Conservation (phyloP, 768 basidiomycete genomes). For the Filobasidium floriforme region DNA sequence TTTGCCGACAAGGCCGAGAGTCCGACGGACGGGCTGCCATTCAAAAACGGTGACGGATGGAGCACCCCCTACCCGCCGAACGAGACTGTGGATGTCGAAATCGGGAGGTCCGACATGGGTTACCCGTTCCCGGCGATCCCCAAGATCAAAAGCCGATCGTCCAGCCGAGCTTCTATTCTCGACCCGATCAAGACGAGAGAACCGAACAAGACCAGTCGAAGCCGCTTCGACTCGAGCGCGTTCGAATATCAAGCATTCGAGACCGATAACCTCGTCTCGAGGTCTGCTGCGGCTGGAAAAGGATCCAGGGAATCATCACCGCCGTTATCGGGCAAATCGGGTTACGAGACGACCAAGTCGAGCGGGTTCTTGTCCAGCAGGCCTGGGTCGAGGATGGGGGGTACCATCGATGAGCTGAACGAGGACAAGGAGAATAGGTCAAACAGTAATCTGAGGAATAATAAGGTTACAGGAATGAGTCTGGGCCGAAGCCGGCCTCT, state of each 20-base stretch:
- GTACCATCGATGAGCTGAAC: neutral
- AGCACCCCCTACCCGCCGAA: constrained; percentile 9
- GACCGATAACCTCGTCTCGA: neutral
- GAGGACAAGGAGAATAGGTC: constrained; percentile 3
- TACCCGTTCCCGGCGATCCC: constrained; percentile 13
- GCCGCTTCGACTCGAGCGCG: constrained; percentile 11
- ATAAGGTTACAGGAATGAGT: neutral
- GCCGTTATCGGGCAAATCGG: neutral
- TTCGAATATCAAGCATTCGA: constrained; percentile 22
- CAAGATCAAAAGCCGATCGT: constrained; percentile 5
- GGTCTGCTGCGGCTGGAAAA: neutral
- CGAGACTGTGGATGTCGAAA: neutral
- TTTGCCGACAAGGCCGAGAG: neutral
- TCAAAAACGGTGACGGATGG: constrained; percentile 21
- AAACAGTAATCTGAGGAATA: neutral
- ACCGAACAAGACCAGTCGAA: neutral
- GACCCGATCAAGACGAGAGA: neutral
- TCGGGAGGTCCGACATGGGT: neutral
- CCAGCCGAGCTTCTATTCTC: neutral
- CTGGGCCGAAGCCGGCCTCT: neutral
- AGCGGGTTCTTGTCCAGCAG: neutral
- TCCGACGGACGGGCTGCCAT: constrained; percentile 8
- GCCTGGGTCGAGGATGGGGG: neutral
- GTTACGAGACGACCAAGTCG: constrained; percentile 3
- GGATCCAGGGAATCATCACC: neutral